Base-by-base conservation (phyloP, 306 rosid species). In the Dryas octopetala region DNA sequence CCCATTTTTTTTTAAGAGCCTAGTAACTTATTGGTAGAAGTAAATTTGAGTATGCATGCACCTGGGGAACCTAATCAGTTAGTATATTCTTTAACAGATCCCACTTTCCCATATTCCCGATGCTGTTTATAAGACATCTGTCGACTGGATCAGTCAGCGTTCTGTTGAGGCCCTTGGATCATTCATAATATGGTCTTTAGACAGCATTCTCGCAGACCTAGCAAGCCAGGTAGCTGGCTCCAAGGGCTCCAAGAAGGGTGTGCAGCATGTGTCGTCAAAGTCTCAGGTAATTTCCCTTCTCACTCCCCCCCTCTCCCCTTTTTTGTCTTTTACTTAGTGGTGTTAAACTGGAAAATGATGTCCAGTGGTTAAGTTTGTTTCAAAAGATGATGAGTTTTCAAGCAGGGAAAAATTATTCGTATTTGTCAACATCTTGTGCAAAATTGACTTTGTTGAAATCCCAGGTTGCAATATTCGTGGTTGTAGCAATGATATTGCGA, bases 381-480 rank as follows among this genome's bases (percentile, higher is more conserved):
- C 2, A 15, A 3, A 16, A 53, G 58, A 53, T 16, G 9, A 53
- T 53, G 58, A 8, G 5, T 32, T 32, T 32, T 32, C 38, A 32
- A 32, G 38, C 38, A 32, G 38, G 38, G 3, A 32, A 32, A 32
- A 32, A 32, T 32, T 32, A 32, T 32, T 2, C 2, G 38, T 32
- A 32, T 32, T 32, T 32, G 38, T 32, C n/a, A 68, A 26, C 45
- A 3, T 7, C 43, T 71, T 7, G 59, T 68, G 52, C 32, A 45
- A 32, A 79, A 73, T 79, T 81, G 64, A 74, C 45, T 59, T 73
- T 67, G 54, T 76, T 71, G 63, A 32, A 80, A 69, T 79, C 47
- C 61, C 92, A 95, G 97, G 92, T 95, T 87, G 98, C 96, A 26
- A 89, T 91, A 78, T 91, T 95, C 77, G 85, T 87, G 68, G 97